These are phyloP conservation scores for Neurospora terricola DNA, from an alignment of 495 filamentous ascomycete genomes.

Conservation along the genomic window DNA sequence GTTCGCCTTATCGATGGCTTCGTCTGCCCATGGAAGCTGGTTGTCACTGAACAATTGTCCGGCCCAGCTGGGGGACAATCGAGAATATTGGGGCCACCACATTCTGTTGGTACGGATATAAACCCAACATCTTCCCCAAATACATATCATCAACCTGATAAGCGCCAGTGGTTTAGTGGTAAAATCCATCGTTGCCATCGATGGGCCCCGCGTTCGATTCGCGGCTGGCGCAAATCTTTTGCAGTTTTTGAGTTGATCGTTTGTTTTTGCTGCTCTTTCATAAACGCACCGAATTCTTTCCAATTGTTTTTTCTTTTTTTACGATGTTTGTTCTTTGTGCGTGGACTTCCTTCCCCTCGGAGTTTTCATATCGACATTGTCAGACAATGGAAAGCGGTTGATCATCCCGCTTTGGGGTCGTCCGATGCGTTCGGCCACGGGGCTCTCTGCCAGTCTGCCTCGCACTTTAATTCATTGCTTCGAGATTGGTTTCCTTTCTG, in stretches of 20 bases:
- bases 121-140: no score
- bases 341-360: not conserved
- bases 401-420: not conserved
- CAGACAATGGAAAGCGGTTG: not conserved
- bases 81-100: no score
- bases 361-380: not conserved
- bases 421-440: not conserved
- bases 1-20: not conserved
- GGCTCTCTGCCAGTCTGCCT: not conserved
- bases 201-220: not conserved
- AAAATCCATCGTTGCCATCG: not conserved
- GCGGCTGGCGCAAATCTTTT: not conserved
- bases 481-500: not conserved
- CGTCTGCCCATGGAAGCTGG: not conserved
- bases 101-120: no score
- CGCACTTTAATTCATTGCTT: no score
- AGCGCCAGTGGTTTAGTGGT: not conserved
- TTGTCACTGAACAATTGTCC: not conserved
- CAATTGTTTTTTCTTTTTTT: not conserved
- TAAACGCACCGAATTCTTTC: not conserved
- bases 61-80: no score
- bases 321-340: not conserved
- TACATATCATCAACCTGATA: not conserved
- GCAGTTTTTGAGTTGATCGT: no score
- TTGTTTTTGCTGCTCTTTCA: not conserved